Percentiles rank a stretch among this genome's conserved stretches.
Evolutionary conservation across 169 alveolate genomes (phyloP).

Genomic region (Plasmodium ovale): DNA sequence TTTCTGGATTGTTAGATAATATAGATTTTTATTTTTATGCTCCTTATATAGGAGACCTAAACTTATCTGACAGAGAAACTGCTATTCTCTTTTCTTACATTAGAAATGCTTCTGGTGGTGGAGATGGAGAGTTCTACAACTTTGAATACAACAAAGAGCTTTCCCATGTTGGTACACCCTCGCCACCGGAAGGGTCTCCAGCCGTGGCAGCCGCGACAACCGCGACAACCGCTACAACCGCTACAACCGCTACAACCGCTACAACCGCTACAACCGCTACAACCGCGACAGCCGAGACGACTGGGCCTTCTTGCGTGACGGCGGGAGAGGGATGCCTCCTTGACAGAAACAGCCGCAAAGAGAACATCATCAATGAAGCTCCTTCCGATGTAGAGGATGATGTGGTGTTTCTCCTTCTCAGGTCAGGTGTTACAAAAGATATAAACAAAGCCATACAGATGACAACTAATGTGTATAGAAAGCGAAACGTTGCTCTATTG

Average conservation of each 20-base stretch:
- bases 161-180: background rate
- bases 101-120: constrained; percentile 5
- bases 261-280: too few species aligned
- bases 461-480: constrained; percentile 45
- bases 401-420: constrained; percentile 31
- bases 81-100: constrained; percentile 45
- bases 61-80: constrained; percentile 36
- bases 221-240: too few species aligned
- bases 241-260: too few species aligned
- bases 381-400: constrained; percentile 30
- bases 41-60: constrained; percentile 68
- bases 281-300: too few species aligned
- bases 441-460: constrained; percentile 54
- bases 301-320: too few species aligned
- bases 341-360: background rate
- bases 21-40: constrained; percentile 63
- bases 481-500: constrained; percentile 12
- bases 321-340: background rate
- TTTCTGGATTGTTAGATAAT: constrained; percentile 62
- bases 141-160: constrained; percentile 36
- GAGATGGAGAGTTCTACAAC: background rate
- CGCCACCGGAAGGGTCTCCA: too few species aligned
- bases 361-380: background rate
- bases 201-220: too few species aligned
- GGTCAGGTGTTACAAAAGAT: constrained; percentile 31